Percentiles rank a stretch among this genome's conserved stretches.
Evolutionary conservation across 208 protist species (phyloP).

Genomic region (Leishmania gerbilli): DNA sequence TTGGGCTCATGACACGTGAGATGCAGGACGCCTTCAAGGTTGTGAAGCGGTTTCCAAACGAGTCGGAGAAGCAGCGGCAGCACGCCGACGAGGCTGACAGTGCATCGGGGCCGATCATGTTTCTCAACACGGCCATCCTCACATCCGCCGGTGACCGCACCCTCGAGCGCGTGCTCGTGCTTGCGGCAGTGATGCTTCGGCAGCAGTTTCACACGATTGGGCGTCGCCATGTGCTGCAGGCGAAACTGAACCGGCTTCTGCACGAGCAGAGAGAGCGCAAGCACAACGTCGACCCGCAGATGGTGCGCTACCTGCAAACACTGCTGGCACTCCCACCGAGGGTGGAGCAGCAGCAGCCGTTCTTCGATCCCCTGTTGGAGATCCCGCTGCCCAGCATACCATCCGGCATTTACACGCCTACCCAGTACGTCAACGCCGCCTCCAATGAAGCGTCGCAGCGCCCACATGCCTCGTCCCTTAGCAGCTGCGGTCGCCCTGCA

Average conservation of each 20-base stretch:
- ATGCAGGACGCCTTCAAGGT: constrained; percentile 74
- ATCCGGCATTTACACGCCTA: constrained; percentile 30
- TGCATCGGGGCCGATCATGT: constrained; percentile 17
- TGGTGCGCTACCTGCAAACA: constrained; percentile 20
- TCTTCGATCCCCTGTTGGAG: constrained; percentile 32
- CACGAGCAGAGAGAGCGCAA: constrained; percentile 12
- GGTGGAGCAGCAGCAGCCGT: constrained; percentile 16
- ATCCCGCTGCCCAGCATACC: constrained; percentile 32
- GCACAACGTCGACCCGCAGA: constrained; percentile 15
- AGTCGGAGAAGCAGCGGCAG: constrained; percentile 9
- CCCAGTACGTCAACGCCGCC: constrained; percentile 34
- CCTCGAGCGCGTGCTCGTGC: constrained; percentile 77
- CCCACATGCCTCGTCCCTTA: background rate
- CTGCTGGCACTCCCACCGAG: constrained; percentile 19
- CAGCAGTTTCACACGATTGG: constrained; percentile 66
- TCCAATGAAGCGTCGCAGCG: constrained; percentile 7
- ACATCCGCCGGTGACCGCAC: constrained; percentile 82
- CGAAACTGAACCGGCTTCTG: constrained; percentile 21
- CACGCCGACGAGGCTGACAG: background rate
- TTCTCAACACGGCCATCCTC: constrained; percentile 69
- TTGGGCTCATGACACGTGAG: constrained; percentile 64
- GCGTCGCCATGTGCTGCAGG: constrained; percentile 34
- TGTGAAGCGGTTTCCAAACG: constrained; percentile 35
- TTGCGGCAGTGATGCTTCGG: constrained; percentile 80
- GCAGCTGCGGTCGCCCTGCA: background rate